phyloP scores from a whole-genome alignment of 1,284 basidiomycete species.

The Pseudozyma flocculosa region DNA sequence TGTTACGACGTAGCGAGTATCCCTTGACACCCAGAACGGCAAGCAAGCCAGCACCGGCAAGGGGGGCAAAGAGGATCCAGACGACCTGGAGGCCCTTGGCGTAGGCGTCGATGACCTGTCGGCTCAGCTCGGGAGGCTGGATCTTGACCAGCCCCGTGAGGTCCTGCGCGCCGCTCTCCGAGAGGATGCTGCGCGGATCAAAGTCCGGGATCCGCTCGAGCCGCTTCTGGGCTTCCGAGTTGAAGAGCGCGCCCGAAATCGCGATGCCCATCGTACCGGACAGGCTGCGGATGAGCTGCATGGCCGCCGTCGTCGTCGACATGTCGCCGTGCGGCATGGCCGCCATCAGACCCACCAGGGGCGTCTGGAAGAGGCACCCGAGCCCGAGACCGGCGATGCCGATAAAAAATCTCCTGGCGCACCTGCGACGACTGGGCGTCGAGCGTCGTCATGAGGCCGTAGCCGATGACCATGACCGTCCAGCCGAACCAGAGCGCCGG shows the following conservation, averaged over 20 bases:
- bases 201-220: conserved; percentile 19
- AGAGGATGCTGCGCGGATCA: conserved; percentile 7
- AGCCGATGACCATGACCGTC: conserved; percentile 37
- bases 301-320: conserved; percentile 31
- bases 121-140: conserved; percentile 54
- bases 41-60: conserved; percentile 53
- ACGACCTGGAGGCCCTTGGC: conserved; percentile 69
- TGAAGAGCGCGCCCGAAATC: conserved; percentile 41
- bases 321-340: conserved; percentile 45
- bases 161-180: conserved; percentile 25
- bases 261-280: conserved; percentile 48
- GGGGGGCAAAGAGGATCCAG: conserved; percentile 66
- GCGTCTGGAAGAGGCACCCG: conserved; percentile 50
- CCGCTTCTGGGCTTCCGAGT: conserved; percentile 24
- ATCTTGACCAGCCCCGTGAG: conserved; percentile 22
- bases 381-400: conserved; percentile 43
- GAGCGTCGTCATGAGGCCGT: conserved; percentile 37
- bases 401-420: conserved; percentile 28
- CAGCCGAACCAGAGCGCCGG: conserved; percentile 65
- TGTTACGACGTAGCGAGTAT: conserved; percentile 28
- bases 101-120: conserved; percentile 69
- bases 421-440: conserved; percentile 17
- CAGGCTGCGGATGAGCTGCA: conserved; percentile 37
- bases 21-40: conserved; percentile 38
- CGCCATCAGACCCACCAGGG: conserved; percentile 42